Percentiles rank a stretch among this genome's conserved stretches.
Conservation (phyloP, 306 rosid genomes). For the Trichosanthes truncata region DNA sequence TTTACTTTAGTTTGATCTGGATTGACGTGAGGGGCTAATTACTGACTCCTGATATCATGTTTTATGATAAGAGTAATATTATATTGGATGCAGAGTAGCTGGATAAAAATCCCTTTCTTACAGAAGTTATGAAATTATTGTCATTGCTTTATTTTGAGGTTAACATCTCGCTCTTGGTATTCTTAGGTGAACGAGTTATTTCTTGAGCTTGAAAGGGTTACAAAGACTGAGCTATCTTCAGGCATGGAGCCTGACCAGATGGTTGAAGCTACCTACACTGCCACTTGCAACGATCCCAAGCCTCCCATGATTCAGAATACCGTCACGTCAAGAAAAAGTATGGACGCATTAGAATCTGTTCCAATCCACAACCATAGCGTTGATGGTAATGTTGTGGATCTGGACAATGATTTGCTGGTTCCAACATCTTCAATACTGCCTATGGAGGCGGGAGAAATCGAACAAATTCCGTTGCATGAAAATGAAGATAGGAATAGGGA, state of each 20-base stretch:
- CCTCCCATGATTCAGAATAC: slow-evolving; percentile 24
- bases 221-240: slow-evolving; percentile 22
- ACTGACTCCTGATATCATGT: background rate
- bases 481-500: slow-evolving; percentile 27
- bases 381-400: slow-evolving; percentile 9
- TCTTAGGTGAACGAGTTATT: slow-evolving; percentile 51
- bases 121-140: background rate
- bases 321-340: slow-evolving; percentile 15
- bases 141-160: background rate
- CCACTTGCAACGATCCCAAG: slow-evolving; percentile 6
- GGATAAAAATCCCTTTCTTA: background rate
- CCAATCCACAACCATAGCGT: slow-evolving; percentile 21
- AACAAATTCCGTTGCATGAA: slow-evolving; percentile 57
- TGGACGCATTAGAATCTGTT: slow-evolving; percentile 23
- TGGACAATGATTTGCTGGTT: slow-evolving; percentile 11
- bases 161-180: background rate
- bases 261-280: slow-evolving; percentile 15
- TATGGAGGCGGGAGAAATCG: slow-evolving; percentile 47
- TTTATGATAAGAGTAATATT: background rate
- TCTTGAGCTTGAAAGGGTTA: slow-evolving; percentile 30
- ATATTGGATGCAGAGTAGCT: slow-evolving; percentile 1
- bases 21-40: background rate
- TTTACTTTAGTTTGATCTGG: background rate
- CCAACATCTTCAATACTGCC: slow-evolving; percentile 17
- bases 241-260: slow-evolving; percentile 13